Conservation (phyloP, 768 basidiomycete species). For the Boletus rufocinnamomeus region DNA sequence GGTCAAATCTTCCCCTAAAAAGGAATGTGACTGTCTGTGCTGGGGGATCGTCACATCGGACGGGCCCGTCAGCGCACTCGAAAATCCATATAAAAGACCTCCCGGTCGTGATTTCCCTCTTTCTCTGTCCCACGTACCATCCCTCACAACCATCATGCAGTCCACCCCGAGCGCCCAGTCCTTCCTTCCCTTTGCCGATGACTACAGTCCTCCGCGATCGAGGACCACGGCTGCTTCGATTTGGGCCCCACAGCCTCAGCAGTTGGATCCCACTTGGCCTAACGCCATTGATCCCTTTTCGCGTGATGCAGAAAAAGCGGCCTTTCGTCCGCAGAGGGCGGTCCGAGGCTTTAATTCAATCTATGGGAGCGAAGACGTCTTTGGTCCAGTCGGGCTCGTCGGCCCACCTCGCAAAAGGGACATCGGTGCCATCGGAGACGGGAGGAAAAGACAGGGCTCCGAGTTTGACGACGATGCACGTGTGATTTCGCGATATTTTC, state of each 20-base stretch:
- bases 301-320: conserved; percentile 48
- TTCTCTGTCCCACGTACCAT: conserved; percentile 45
- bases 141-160: conserved; percentile 29
- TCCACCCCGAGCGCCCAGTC: conserved; percentile 25
- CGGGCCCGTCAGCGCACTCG: conserved; percentile 23
- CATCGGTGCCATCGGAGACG: conserved; percentile 80
- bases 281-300: conserved; percentile 62
- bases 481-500: conserved; percentile 23
- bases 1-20: conserved; percentile 35
- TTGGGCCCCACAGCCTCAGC: conserved; percentile 82
- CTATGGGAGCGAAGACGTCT: conserved; percentile 59
- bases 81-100: conserved; percentile 38
- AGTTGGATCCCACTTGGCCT: conserved; percentile 68
- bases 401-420: conserved; percentile 43
- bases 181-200: conserved; percentile 39
- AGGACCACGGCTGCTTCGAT: conserved; percentile 59
- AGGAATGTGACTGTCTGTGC: conserved; percentile 33
- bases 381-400: conserved; percentile 52
- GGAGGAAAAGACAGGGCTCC: conserved; percentile 63
- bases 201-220: conserved; percentile 42
- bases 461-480: conserved; percentile 51
- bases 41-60: conserved; percentile 36
- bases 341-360: conserved; percentile 24
- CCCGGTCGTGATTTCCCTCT: conserved; percentile 35
- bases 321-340: conserved; percentile 33